These are phyloP conservation scores for Proliferodiscus dingleyae DNA, from an alignment of 2,329 filamentous ascomycete genomes.

Conservation along the genomic window DNA sequence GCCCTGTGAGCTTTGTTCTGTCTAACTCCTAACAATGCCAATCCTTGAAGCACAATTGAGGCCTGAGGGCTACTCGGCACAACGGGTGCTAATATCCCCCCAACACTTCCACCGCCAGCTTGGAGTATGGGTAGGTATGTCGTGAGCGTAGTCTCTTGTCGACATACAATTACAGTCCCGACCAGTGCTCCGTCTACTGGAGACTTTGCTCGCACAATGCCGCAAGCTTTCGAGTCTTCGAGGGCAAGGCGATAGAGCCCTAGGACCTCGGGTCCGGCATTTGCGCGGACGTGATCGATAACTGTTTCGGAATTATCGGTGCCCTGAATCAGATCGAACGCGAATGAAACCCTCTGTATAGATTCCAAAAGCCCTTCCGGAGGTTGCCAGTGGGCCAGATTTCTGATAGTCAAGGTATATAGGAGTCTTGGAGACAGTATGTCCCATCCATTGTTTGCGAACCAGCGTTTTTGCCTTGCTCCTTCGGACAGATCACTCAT, in stretches of 20 bases:
- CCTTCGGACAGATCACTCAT: slow-evolving; percentile 51
- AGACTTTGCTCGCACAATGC: slow-evolving; percentile 61
- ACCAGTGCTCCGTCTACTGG: slow-evolving; percentile 56
- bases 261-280: slow-evolving; percentile 56
- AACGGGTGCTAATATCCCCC: slow-evolving; percentile 62
- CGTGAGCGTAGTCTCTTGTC: slow-evolving; percentile 51
- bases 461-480: slow-evolving; percentile 61
- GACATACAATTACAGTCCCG: slow-evolving; percentile 62
- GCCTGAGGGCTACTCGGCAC: slow-evolving; percentile 59
- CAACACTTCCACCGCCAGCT: slow-evolving; percentile 46
- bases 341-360: slow-evolving; percentile 45
- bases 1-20: slow-evolving; percentile 62
- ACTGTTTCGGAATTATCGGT: slow-evolving; percentile 54
- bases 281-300: slow-evolving; percentile 60
- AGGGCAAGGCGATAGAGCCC: slow-evolving; percentile 64
- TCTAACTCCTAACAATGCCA: slow-evolving; percentile 60
- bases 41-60: slow-evolving; percentile 58
- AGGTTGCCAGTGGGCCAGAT: slow-evolving; percentile 54
- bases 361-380: slow-evolving; percentile 57
- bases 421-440: slow-evolving; percentile 57
- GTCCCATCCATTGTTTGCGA: slow-evolving; percentile 87
- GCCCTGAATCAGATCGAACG: slow-evolving; percentile 64
- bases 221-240: slow-evolving; percentile 53
- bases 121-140: slow-evolving; percentile 57
- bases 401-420: slow-evolving; percentile 58